Evolutionary conservation across 768 basidiomycete genomes (phyloP), one percentile per base, ranked within the genome.

Genomic region (Baorangia bicolor): DNA sequence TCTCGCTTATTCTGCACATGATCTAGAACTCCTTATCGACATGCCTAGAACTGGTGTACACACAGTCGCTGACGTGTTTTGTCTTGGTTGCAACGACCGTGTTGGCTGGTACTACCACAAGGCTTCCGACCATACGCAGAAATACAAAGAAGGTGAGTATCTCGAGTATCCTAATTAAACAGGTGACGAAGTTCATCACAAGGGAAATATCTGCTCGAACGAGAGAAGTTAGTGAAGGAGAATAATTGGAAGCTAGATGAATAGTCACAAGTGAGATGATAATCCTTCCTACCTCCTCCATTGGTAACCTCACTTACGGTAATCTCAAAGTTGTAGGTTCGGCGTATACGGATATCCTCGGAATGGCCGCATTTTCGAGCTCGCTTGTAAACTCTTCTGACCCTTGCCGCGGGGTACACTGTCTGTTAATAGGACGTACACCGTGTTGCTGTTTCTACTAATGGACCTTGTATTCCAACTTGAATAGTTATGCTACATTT

Each of bases 51-150:
- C 90, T 8, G 90, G 90, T 5, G 81, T 88, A 5, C 89, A 92
- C 60, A 86, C 86, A 1, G 91, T 93, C 8, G 87, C 89, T 13
- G 91, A 93, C 65, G 81, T 85, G 1, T 92, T 82, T 66, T 93
- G 91, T 64, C 49, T 88, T 31, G 89, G 88, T 0, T 93, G 91
- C 71, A 84, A 86, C 53, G 88, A 88, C 16, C 79, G 88, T 34
- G 54, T 92, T 5, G 90, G 91, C 1, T 93, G 91, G 90, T 90
- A 78, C 65, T 93, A 93, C 62, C 83, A 89, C 69, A 88, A 86
- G 65, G 89, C 91, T 13, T 80, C 85, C 0, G 88, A 92, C 60
- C 74, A 76, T 37, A 78, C 82, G 3, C 91, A 93, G 80, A 91
- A 87, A 67, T 92, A 93, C 67, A 93, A 92, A 70, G 91, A 93